Base-by-base conservation (phyloP, 495 filamentous ascomycete species). In the Penicillium taxi region DNA sequence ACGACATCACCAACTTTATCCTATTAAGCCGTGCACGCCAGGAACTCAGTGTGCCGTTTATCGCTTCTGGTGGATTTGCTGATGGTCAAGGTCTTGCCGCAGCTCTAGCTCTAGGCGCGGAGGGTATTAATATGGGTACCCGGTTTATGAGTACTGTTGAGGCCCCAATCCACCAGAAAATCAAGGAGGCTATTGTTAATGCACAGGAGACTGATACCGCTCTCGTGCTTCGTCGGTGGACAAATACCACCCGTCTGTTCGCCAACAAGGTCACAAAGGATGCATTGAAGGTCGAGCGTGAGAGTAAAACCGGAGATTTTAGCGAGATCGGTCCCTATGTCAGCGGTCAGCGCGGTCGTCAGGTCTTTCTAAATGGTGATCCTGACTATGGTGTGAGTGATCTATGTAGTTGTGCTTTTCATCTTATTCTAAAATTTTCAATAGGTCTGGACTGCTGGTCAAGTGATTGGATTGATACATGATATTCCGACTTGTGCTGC, bases 1-100 rank as follows among this genome's bases (percentile, higher is more conserved):
- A 75, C 28, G 91, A 98, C 53, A 94, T 98, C 61, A 95, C 91
- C 45, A 98, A 98, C 63, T 91, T 96, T 63, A 94, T 98, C 44
- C 76, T 98, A 6, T 72, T 96, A 27, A 80, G 76, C 58, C 74
- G 86, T 27, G 91, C 91, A 23, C 71, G 90, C 13, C 91, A 98
- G 65, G 75, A 78, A 1, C 74, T 98, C 28, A 75, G 73, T 18
- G 77, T 88, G 19, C 91, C 91, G 4, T 98, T 98, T 57, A 95
- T 98, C 53, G 91, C 91, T 1, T 89, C 83, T 0, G 91, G 91
- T 22, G 91, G 91, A 5, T 96, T 96, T 52, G 91, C 87, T 11
- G 91, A 98, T 57, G 91, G 91, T 2, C 79, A 96, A 45, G 91
- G 91, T 5, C 70, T 98, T 13, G 91, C 91, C 2, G 91, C 91